These are phyloP conservation scores for Rhizopogon sp. DNA, from an alignment of 768 basidiomycete species.

Conservation along the genomic window DNA sequence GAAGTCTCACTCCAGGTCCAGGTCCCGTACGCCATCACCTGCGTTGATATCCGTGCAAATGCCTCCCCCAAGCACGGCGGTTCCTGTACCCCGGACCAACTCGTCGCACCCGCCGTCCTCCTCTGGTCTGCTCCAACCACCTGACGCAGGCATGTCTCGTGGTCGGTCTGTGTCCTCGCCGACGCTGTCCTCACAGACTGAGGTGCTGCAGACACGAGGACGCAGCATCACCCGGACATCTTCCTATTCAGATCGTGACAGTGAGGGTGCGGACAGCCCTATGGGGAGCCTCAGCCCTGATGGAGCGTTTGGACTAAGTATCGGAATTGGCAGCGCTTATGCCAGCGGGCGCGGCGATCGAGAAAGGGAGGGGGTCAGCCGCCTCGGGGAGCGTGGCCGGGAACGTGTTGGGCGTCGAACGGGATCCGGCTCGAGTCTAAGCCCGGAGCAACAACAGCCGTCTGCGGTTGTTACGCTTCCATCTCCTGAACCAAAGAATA, in stretches of 20 bases:
- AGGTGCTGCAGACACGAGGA: slow-evolving; percentile 36
- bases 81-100: slow-evolving; percentile 9
- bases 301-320: slow-evolving; percentile 16
- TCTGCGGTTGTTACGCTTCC: neutral
- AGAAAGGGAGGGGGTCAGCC: slow-evolving; percentile 18
- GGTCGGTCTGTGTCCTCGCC: slow-evolving; percentile 30
- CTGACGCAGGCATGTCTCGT: slow-evolving; percentile 14
- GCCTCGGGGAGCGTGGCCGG: slow-evolving; percentile 21
- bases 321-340: slow-evolving; percentile 25
- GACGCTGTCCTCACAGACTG: slow-evolving; percentile 27
- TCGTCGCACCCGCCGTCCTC: slow-evolving; percentile 11
- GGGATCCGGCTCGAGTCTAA: slow-evolving; percentile 31
- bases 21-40: slow-evolving; percentile 44
- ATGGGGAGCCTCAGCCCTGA: slow-evolving; percentile 37
- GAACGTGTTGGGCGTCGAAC: slow-evolving; percentile 22
- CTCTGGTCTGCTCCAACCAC: slow-evolving; percentile 20
- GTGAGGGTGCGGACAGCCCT: slow-evolving; percentile 30
- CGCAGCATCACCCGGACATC: slow-evolving; percentile 51
- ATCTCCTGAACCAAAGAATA: slow-evolving; percentile 10
- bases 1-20: slow-evolving; percentile 34
- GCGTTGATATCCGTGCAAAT: slow-evolving; percentile 9
- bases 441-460: slow-evolving; percentile 20
- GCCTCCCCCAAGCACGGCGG: slow-evolving; percentile 6
- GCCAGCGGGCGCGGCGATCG: slow-evolving; percentile 28
- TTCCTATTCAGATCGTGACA: slow-evolving; percentile 50